Evolutionary conservation across 441 rosid genomes (phyloP), one percentile per base, ranked within the genome.

Genomic region (Daphne laureola): DNA sequence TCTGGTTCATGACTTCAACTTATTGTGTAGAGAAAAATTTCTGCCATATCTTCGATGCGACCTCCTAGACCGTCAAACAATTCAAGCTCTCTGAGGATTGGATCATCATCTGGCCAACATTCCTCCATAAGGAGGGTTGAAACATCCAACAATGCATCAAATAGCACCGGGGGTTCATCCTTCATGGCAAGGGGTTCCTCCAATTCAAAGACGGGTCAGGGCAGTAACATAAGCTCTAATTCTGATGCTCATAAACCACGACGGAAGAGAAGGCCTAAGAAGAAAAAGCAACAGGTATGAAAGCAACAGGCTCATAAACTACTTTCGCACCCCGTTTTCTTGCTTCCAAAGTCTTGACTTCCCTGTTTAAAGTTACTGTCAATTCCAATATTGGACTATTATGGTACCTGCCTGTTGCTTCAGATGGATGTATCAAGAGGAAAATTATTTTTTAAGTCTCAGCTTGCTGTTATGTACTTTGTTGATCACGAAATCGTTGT

Each of bases 231-330:
- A 65, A 93, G 99, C 73, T 93, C 96, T 42, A 87, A 85, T 63
- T 90, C 99, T 42, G 99, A 93, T 76, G 93, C 97, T 40, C 84
- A 72, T 57, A 93, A 87, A 74, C 99, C 95, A 27, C 77, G 84
- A 57, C 80, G 97, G 65, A 93, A 93, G 83, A 83, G 99, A 73
- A 79, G 96, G 53, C 93, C 95, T 35, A 93, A 87, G 78, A 93
- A 83, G 93, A 90, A 82, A 78, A 90, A 75, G 71, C 87, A 86
- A 49, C 78, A 83, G 85, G 91, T 75, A n/a, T n/a, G n/a, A 78
- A 90, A 75, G 71, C 87, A 86, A 49, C 78, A 83, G 85, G 91
- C n/a, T n/a, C n/a, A n/a, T n/a, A n/a, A n/a, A n/a, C n/a, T 75
- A 31, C 11, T 6, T 9, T 31, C 38, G 7, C 7, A 2, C 11